Base-by-base conservation (phyloP, 352 stramenopile genomes). In the Albugo laibachii region DNA sequence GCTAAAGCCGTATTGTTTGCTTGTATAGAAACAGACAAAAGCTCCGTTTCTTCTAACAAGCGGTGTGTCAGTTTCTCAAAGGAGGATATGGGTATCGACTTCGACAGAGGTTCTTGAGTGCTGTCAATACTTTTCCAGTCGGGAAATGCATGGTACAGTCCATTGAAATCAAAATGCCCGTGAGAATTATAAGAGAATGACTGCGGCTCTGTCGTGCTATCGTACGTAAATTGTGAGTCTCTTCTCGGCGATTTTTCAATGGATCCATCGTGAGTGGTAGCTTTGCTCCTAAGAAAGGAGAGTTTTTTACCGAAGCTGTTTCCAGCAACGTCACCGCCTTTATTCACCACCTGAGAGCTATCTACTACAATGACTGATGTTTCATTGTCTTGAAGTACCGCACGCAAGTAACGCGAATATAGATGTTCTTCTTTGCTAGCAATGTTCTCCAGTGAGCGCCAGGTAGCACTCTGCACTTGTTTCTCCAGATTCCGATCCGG, bases 61-160 rank as follows among this genome's bases (percentile, higher is more conserved):
- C 82, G 67, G 35, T 85, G 73, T 2, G 64, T 50, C 2, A 85
- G 56, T 44, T 79, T 83, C 15, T 82, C 70, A 45, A 80, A 83
- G 4, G 56, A 59, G 12, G 69, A 85, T 31, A 8, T 10, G 8
- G 8, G 24, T 31, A 31, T 10, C 8, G 8, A 3, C 3, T 3
- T 31, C 24, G 24, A 10, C 8, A 3, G 24, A 31, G 24, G 38
- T 43, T 43, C 38, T 8, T 43, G 38, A 43, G 36, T 41, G 14
- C 36, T 14, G 36, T 41, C 16, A 14, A 43, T 3, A 19, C 38
- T 43, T 3, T 3, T 43, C 20, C 8, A 8, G 8, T 24, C 38
- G 3, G 38, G 38, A 43, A 24, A 8, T 8, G 38, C 24, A 10
- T 8, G 24, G 24, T 31, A 31, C 24, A 31, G 3, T 3, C 24